phyloP scores from a whole-genome alignment of 768 basidiomycete species.

The Termitomyces sp. region DNA sequence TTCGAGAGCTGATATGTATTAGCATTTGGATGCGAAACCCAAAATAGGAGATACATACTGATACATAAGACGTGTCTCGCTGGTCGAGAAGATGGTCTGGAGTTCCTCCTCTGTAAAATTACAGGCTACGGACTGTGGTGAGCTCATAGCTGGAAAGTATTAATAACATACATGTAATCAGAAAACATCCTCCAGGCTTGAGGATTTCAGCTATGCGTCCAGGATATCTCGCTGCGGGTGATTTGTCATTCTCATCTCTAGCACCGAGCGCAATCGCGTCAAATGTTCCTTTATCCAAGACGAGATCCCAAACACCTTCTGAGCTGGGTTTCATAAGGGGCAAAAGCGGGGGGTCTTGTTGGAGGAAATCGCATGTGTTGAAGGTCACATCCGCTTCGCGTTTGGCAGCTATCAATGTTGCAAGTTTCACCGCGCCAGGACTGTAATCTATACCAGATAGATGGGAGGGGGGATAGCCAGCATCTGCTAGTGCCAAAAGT shows the following conservation, averaged over 20 bases:
- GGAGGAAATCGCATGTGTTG: slow-evolving; percentile 61
- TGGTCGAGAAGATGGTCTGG: slow-evolving; percentile 44
- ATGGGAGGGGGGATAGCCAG: slow-evolving; percentile 51
- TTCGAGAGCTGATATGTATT: slow-evolving; percentile 51
- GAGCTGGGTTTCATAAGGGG: slow-evolving; percentile 18
- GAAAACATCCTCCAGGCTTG: slow-evolving; percentile 63
- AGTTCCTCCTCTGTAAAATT: slow-evolving; percentile 85
- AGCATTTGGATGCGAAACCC: background rate
- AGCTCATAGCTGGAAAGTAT: background rate
- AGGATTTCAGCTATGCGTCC: slow-evolving; percentile 51
- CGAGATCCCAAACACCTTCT: slow-evolving; percentile 58
- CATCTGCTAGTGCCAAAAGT: slow-evolving; percentile 66
- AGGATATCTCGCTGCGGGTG: slow-evolving; percentile 61
- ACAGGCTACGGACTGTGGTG: slow-evolving; percentile 47
- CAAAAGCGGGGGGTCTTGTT: slow-evolving; percentile 42
- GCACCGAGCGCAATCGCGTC: slow-evolving; percentile 78
- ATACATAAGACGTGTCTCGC: slow-evolving; percentile 51
- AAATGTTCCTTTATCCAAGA: slow-evolving; percentile 87
- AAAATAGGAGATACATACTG: slow-evolving; percentile 47
- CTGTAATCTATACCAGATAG: slow-evolving; percentile 80
- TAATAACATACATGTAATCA: slow-evolving; percentile 72
- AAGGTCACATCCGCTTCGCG: slow-evolving; percentile 52
- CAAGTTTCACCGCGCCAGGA: slow-evolving; percentile 61
- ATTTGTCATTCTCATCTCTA: slow-evolving; percentile 49
- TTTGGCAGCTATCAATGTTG: slow-evolving; percentile 50